Percentiles rank a stretch among this genome's conserved stretches.
phyloP scores from a whole-genome alignment of 345 rosid species.

The Syzygium aqueum region DNA sequence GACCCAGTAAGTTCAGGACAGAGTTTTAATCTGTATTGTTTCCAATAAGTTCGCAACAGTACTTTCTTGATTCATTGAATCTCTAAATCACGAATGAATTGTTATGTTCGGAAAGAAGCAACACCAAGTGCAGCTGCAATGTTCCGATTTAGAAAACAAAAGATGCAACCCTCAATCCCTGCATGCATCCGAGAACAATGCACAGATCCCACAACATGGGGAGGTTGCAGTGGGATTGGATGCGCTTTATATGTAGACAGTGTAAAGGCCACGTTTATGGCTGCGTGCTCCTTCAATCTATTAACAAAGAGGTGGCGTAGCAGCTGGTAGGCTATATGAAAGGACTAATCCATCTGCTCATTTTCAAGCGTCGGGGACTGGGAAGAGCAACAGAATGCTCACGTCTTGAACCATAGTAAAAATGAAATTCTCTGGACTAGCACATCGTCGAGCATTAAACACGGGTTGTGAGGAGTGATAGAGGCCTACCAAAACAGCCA shows the following conservation, averaged over 20 bases:
- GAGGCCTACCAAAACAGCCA: conserved; percentile 81
- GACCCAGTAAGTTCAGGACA: neutral
- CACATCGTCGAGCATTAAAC: neutral
- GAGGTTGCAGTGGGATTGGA: neutral
- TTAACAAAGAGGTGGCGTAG: neutral
- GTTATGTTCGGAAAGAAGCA: neutral
- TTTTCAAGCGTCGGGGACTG: neutral
- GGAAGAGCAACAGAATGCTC: neutral
- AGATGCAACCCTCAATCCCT: neutral
- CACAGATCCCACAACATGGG: neutral
- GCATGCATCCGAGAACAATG: neutral
- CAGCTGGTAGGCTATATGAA: neutral
- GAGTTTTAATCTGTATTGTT: neutral
- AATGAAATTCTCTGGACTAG: neutral
- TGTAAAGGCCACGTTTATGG: neutral
- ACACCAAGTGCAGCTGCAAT: neutral
- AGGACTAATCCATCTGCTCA: neutral
- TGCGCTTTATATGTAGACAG: neutral
- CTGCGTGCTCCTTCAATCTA: neutral
- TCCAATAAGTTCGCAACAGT: neutral
- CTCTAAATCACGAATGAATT: neutral
- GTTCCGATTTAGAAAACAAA: neutral
- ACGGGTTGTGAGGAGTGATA: neutral
- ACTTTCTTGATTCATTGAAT: neutral
- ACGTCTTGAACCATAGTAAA: neutral